Evolutionary conservation across 2,329 filamentous ascomycete species (phyloP), one percentile per base, ranked within the genome.

Genomic region (Alternaria atra): DNA sequence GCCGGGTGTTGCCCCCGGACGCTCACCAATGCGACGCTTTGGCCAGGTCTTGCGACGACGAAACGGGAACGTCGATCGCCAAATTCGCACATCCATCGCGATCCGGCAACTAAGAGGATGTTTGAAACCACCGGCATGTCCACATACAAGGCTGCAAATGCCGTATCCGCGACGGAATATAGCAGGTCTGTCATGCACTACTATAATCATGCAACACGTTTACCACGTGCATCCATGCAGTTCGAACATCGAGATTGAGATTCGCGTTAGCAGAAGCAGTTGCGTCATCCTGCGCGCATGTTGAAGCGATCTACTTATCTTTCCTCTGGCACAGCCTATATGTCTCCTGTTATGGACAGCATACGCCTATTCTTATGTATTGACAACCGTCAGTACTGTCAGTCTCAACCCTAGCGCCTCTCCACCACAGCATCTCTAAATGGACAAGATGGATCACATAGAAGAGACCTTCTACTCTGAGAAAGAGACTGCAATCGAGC

Each of bases 401-500:
- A 42, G 20, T 55, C 44, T 10, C 32, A 47, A n/a, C 6, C 13
- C 42, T 59, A 55, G 25, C 37, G 15, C 9, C 23, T 29, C 7
- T 15, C 4, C 44, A 43, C 23, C 29, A 29, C 37, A 32, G 15
- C 6, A 6, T 37, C 9, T 6, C 10, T 44, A 7, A 3, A 50
- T 13, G n/a, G 20, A 40, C 10, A 51, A 30, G 5, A 46, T 61
- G 43, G 25, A 57, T 32, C 32, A 50, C 25, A 62, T 60, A 25
- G 53, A 61, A 3, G 39, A 48, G 9, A 50, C 43, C 2, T 58
- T 60, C 12, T 62, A 57, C 47, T 50, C 61, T 8, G 58, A 65
- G 13, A 64, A 46, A 23, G 40, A 66, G n/a, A 58, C 64, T 3
- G 43, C 25, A 7, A 64, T 71, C 27, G 61, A 67, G 48, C 68